Evolutionary conservation across 768 basidiomycete genomes (phyloP).

Genomic region (Termitomyces sp.): DNA sequence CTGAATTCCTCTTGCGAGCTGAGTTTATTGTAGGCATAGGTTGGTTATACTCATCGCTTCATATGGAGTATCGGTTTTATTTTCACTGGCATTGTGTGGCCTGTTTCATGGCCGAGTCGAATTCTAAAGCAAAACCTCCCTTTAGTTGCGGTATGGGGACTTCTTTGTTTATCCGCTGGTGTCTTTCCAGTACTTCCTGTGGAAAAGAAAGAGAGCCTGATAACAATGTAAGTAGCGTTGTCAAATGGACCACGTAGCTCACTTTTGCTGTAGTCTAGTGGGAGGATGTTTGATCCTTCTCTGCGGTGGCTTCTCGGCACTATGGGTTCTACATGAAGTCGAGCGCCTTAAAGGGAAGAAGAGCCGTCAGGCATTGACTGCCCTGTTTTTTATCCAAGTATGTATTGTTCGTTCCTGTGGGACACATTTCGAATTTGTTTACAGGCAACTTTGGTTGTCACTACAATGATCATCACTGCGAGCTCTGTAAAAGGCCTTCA

Average conservation of each 20-base stretch:
- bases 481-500: constrained; percentile 60
- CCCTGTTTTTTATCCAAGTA: constrained; percentile 22
- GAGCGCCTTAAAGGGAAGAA: constrained; percentile 10
- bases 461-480: constrained; percentile 51
- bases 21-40: constrained; percentile 31
- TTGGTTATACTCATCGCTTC: constrained; percentile 66
- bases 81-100: constrained; percentile 65
- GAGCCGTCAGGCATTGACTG: constrained; percentile 6
- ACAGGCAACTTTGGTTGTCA: constrained; percentile 42
- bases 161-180: constrained; percentile 49
- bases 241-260: neutral
- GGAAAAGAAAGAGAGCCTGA: constrained; percentile 63
- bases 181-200: constrained; percentile 73
- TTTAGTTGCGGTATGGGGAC: constrained; percentile 40
- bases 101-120: constrained; percentile 47
- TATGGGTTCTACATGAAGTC: constrained; percentile 6
- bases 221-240: constrained; percentile 49
- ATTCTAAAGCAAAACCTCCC: constrained; percentile 22
- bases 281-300: constrained; percentile 48
- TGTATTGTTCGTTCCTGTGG: neutral
- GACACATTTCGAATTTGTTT: neutral
- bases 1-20: neutral
- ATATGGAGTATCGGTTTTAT: constrained; percentile 72
- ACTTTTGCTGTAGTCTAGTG: constrained; percentile 29
- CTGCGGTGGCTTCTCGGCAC: constrained; percentile 25